phyloP scores from a whole-genome alignment of 2,329 filamentous ascomycete genomes.

The Plectosphaerella plurivora region DNA sequence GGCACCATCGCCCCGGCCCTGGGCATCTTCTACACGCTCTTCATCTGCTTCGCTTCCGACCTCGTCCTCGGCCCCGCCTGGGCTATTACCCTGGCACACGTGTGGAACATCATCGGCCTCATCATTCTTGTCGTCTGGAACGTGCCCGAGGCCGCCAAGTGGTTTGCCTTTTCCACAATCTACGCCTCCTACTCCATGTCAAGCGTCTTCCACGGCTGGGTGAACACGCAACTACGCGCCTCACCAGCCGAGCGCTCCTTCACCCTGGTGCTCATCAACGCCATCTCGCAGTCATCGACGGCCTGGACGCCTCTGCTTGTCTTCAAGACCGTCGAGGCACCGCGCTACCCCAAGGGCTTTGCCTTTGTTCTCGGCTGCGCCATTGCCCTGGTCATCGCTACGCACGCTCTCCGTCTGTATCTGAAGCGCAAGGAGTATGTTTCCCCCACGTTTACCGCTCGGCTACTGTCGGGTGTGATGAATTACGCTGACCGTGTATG shows the following conservation, averaged over 20 bases:
- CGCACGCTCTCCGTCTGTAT: conserved; percentile 16
- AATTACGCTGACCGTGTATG: neutral
- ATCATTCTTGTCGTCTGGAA: conserved; percentile 52
- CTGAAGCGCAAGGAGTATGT: conserved; percentile 17
- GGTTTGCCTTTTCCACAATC: conserved; percentile 46
- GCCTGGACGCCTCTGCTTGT: conserved; percentile 51
- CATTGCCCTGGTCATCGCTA: conserved; percentile 20
- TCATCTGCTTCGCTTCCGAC: conserved; percentile 51
- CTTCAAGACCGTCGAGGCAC: conserved; percentile 40
- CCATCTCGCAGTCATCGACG: conserved; percentile 48
- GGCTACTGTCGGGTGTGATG: neutral
- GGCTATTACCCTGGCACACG: conserved; percentile 47
- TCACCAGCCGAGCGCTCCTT: conserved; percentile 43
- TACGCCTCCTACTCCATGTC: conserved; percentile 48
- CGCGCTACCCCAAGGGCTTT: conserved; percentile 37
- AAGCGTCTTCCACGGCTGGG: conserved; percentile 51
- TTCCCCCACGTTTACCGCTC: neutral
- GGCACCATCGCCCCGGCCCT: conserved; percentile 47
- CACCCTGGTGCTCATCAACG: conserved; percentile 45
- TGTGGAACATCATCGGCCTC: conserved; percentile 47
- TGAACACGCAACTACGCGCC: conserved; percentile 43
- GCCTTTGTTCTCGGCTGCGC: conserved; percentile 28
- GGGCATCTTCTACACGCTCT: conserved; percentile 51
- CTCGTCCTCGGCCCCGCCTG: conserved; percentile 46
- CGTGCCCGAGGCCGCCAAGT: conserved; percentile 48